Percentiles rank a stretch among this genome's conserved stretches.
Evolutionary conservation across 768 basidiomycete species (phyloP).

Genomic region (Phaeotremella skinneri): DNA sequence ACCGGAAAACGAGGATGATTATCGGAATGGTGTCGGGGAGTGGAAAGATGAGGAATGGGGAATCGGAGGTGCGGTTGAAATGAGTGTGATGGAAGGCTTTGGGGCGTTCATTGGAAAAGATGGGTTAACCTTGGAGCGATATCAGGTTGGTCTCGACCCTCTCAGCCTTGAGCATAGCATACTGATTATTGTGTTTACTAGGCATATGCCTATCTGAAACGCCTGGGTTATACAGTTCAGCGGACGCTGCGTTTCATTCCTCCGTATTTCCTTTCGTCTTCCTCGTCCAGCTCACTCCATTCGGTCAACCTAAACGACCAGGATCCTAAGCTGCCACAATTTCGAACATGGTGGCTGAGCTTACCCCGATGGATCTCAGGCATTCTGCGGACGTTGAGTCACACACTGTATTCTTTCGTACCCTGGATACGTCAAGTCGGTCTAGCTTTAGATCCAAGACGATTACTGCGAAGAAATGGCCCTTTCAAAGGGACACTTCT

Average conservation of each 20-base stretch:
- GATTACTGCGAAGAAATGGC: slow-evolving; percentile 10
- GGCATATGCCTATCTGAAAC: slow-evolving; percentile 89
- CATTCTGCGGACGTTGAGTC: not conserved
- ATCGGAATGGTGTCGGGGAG: slow-evolving; percentile 53
- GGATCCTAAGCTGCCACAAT: slow-evolving; percentile 18
- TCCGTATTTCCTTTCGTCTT: slow-evolving; percentile 23
- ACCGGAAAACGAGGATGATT: slow-evolving; percentile 29
- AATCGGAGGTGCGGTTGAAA: slow-evolving; percentile 52
- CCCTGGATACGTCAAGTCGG: not conserved
- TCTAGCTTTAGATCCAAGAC: not conserved
- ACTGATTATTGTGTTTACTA: slow-evolving; percentile 45
- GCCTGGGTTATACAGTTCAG: slow-evolving; percentile 84
- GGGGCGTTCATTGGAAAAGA: slow-evolving; percentile 77
- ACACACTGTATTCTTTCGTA: not conserved
- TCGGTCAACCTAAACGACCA: slow-evolving; percentile 1
- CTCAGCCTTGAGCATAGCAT: not conserved
- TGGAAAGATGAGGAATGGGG: slow-evolving; percentile 46
- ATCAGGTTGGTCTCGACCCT: slow-evolving; percentile 63
- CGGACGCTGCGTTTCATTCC: slow-evolving; percentile 61
- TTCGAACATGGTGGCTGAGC: slow-evolving; percentile 39
- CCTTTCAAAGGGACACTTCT: slow-evolving; percentile 13
- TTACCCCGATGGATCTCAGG: slow-evolving; percentile 24
- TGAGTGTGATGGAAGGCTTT: slow-evolving; percentile 89
- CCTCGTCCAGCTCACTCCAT: no score
- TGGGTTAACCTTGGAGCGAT: slow-evolving; percentile 74